phyloP scores from a whole-genome alignment of 306 rosid genomes.

The Mimosa bimucronata region DNA sequence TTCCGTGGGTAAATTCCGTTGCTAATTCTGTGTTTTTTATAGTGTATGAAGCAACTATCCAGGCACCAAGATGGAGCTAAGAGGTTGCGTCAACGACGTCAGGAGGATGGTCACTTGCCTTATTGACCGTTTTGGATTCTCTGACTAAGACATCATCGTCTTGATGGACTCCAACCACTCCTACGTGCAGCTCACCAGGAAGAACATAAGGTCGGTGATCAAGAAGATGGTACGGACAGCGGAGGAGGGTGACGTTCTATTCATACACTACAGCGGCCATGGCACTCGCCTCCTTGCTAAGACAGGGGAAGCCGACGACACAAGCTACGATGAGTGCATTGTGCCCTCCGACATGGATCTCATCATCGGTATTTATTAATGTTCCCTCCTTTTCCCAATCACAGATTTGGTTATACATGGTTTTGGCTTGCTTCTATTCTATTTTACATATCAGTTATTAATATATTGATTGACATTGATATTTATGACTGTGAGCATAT shows the following conservation, averaged over 20 bases:
- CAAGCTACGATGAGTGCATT: slow-evolving; percentile 87
- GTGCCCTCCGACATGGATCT: slow-evolving; percentile 90
- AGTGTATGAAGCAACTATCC: slow-evolving; percentile 82
- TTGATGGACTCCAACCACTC: slow-evolving; percentile 64
- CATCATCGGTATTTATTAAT: slow-evolving; percentile 74
- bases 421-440: too few species aligned
- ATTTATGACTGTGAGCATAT: too few species aligned
- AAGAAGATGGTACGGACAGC: slow-evolving; percentile 53
- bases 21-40: slow-evolving; percentile 52
- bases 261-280: slow-evolving; percentile 83
- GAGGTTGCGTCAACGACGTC: slow-evolving; percentile 84
- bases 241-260: slow-evolving; percentile 56
- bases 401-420: not conserved
- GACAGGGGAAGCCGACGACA: slow-evolving; percentile 69
- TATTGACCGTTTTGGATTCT: slow-evolving; percentile 56
- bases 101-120: slow-evolving; percentile 60
- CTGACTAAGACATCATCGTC: slow-evolving; percentile 52
- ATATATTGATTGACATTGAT: too few species aligned
- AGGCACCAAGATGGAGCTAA: slow-evolving; percentile 76
- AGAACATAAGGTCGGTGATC: slow-evolving; percentile 61
- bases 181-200: slow-evolving; percentile 66
- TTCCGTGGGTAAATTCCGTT: too few species aligned
- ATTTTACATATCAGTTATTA: too few species aligned
- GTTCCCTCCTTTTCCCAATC: not conserved
- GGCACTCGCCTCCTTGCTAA: slow-evolving; percentile 86